Conservation (phyloP, 1,284 basidiomycete species). For the Austroboletus olivaceoglutinosus region DNA sequence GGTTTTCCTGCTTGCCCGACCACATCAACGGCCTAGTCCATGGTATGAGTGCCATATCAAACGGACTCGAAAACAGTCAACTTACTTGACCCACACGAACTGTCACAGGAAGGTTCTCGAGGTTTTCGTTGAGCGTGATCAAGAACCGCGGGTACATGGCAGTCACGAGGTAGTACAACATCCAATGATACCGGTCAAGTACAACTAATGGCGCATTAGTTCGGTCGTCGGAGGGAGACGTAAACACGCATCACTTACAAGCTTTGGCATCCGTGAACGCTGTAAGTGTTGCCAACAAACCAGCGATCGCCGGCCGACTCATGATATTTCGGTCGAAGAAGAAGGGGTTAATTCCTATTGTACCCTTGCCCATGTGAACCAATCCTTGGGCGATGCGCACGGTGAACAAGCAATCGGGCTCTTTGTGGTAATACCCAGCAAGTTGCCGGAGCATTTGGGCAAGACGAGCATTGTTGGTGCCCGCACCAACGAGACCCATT, state of each 20-base stretch:
- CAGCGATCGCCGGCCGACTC: conserved; percentile 89
- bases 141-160: conserved; percentile 99
- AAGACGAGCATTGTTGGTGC: conserved; percentile 96
- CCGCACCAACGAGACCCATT: conserved; percentile 98
- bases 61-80: not conserved
- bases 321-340: conserved; percentile 92
- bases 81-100: conserved; percentile 91
- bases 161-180: conserved; percentile 93
- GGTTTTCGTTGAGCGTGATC: conserved; percentile 93
- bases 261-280: conserved; percentile 93
- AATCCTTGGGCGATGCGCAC: conserved; percentile 96
- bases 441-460: conserved; percentile 97
- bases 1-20: conserved; percentile 92
- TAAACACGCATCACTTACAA: conserved; percentile 57
- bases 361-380: conserved; percentile 99
- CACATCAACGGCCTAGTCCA: conserved; percentile 74
- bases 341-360: conserved; percentile 97
- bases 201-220: conserved; percentile 56
- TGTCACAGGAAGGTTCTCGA: conserved; percentile 82
- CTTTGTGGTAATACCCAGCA: conserved; percentile 96
- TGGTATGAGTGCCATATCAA: conserved; percentile 1
- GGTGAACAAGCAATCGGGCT: conserved; percentile 96
- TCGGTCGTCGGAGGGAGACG: not conserved
- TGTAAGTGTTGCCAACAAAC: conserved; percentile 82
- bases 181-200: conserved; percentile 96